Conservation (phyloP, 352 stramenopile genomes). For the Phytophthora sansomeana region DNA sequence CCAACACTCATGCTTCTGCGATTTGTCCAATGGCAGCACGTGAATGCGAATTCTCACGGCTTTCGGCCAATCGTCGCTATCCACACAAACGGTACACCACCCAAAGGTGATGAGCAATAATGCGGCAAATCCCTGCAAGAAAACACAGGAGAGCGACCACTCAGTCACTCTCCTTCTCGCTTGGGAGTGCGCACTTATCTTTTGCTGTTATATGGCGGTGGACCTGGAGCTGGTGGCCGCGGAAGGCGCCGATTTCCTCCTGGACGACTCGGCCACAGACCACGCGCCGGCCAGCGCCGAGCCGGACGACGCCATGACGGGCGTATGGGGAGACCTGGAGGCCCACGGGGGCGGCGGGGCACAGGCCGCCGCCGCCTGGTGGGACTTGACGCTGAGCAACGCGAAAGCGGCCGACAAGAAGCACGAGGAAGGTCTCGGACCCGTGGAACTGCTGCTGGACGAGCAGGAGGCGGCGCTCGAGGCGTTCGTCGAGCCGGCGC, state of each 20-base stretch:
- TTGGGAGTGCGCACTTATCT: background rate
- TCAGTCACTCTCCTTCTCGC: conserved; percentile 11
- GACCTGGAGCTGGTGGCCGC: conserved; percentile 35
- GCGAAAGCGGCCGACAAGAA: conserved; percentile 4
- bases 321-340: conserved; percentile 44
- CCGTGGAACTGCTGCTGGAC: conserved; percentile 30
- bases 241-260: conserved; percentile 29
- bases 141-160: background rate
- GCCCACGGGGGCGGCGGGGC: conserved; percentile 28
- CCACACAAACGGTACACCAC: conserved; percentile 9
- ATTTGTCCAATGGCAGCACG: conserved; percentile 6
- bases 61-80: conserved; percentile 18
- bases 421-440: conserved; percentile 6
- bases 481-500: conserved; percentile 37
- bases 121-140: conserved; percentile 24
- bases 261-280: conserved; percentile 34
- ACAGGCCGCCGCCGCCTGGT: conserved; percentile 25
- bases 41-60: conserved; percentile 10
- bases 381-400: conserved; percentile 28
- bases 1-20: conserved; percentile 5
- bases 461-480: conserved; percentile 35
- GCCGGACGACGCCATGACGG: conserved; percentile 36
- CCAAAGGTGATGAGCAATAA: conserved; percentile 17
- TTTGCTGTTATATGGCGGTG: conserved; percentile 21
- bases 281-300: conserved; percentile 25